Conservation (phyloP, 371 early-diverging fungal genomes). For the Apophysomyces ossiformis region DNA sequence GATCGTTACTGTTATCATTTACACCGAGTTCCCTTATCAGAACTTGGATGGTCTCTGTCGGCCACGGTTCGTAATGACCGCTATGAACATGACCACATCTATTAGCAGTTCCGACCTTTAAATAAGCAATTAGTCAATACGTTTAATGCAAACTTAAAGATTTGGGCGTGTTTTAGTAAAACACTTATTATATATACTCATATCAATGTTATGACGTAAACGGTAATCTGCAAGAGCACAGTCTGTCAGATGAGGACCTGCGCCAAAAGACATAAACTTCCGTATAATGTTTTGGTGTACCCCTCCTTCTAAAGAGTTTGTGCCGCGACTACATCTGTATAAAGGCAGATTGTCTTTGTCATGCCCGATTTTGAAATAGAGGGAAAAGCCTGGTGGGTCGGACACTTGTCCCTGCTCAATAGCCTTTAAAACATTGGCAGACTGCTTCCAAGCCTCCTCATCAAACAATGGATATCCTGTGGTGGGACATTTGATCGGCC, state of each 20-base stretch:
- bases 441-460: neutral
- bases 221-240: neutral
- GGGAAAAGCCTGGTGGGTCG: neutral
- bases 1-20: too few relatives aligned
- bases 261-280: constrained; percentile 3
- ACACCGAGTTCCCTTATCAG: too few relatives aligned
- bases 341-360: neutral
- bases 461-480: neutral
- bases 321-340: neutral
- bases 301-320: neutral
- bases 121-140: neutral
- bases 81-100: neutral
- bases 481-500: neutral
- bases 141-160: neutral
- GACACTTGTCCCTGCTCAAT: neutral
- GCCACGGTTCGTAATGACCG: neutral
- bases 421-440: neutral
- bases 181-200: neutral
- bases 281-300: neutral
- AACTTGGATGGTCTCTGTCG: neutral
- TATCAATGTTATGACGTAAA: neutral
- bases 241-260: neutral
- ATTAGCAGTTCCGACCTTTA: neutral
- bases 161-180: too few relatives aligned
- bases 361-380: constrained; percentile 4